phyloP scores from a whole-genome alignment of 352 stramenopile species.

The Blastocystis sp. region DNA sequence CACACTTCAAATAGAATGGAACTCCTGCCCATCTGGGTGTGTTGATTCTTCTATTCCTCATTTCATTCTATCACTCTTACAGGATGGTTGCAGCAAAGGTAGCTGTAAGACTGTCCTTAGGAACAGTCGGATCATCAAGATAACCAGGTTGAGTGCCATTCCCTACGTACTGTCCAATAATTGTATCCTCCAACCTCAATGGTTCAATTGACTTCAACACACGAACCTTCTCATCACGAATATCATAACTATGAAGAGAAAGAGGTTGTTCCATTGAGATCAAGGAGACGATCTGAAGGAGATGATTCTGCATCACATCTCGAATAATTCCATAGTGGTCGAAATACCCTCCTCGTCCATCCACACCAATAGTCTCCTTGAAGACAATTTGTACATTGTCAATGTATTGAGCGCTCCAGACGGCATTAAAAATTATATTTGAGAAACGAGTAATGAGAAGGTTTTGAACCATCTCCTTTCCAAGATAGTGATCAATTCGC shows the following conservation, averaged over 20 bases:
- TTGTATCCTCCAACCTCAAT: conserved; percentile 83
- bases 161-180: conserved; percentile 90
- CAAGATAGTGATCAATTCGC: conserved; percentile 83
- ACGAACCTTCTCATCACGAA: conserved; percentile 92
- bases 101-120: conserved; percentile 81
- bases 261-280: conserved; percentile 86
- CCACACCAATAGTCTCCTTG: conserved; percentile 90
- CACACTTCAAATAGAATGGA: conserved; percentile 95
- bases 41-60: conserved; percentile 78
- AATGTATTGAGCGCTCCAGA: conserved; percentile 91
- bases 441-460: conserved; percentile 87
- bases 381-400: conserved; percentile 89
- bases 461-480: conserved; percentile 96
- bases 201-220: conserved; percentile 88
- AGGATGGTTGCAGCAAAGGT: conserved; percentile 80
- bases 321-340: conserved; percentile 95
- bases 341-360: conserved; percentile 90
- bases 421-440: conserved; percentile 89
- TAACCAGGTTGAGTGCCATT: conserved; percentile 80
- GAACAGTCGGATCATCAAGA: conserved; percentile 85
- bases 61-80: conserved; percentile 60
- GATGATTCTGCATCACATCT: conserved; percentile 96
- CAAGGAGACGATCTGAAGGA: conserved; percentile 87
- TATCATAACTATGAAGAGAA: conserved; percentile 76
- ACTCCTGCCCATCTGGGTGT: conserved; percentile 89